Percentiles rank a stretch among this genome's conserved stretches.
phyloP scores from a whole-genome alignment of 2,329 filamentous ascomycete species.

The Exophiala spinifera region DNA sequence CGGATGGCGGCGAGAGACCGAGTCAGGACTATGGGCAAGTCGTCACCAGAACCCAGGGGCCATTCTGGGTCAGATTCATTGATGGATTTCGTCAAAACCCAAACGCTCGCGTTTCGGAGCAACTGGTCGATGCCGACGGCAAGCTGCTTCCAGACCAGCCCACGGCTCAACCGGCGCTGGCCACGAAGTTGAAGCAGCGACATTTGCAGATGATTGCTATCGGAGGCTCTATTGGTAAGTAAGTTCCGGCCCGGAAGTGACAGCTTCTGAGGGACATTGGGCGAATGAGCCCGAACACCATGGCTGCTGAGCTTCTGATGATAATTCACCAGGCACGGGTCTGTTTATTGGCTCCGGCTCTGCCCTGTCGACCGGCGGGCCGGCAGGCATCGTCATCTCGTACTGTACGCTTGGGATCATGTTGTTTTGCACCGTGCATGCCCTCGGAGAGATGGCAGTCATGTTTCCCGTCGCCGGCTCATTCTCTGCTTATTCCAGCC shows the following conservation, averaged over 20 bases:
- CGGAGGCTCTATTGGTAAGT: constrained; percentile 61
- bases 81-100: constrained; percentile 47
- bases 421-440: constrained; percentile 88
- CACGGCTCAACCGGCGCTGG: constrained; percentile 67
- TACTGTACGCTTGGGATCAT: constrained; percentile 77
- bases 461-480: constrained; percentile 85
- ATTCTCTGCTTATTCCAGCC: constrained; percentile 85
- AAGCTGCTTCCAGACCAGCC: constrained; percentile 62
- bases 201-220: constrained; percentile 98
- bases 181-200: constrained; percentile 73
- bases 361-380: constrained; percentile 68
- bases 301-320: constrained; percentile 67
- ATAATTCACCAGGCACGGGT: constrained; percentile 52
- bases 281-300: too few relatives aligned
- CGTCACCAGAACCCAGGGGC: too few relatives aligned
- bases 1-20: too few relatives aligned
- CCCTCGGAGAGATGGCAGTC: constrained; percentile 88
- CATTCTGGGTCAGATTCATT: constrained; percentile 31
- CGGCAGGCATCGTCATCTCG: constrained; percentile 71
- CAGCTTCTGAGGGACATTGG: too few relatives aligned
- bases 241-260: too few relatives aligned
- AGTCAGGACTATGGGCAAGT: too few relatives aligned
- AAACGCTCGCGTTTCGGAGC: constrained; percentile 36
- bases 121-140: constrained; percentile 49
- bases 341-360: constrained; percentile 80